Conservation (phyloP, 192 early-diverging fungal genomes). For the Chytriomyces sp. region DNA sequence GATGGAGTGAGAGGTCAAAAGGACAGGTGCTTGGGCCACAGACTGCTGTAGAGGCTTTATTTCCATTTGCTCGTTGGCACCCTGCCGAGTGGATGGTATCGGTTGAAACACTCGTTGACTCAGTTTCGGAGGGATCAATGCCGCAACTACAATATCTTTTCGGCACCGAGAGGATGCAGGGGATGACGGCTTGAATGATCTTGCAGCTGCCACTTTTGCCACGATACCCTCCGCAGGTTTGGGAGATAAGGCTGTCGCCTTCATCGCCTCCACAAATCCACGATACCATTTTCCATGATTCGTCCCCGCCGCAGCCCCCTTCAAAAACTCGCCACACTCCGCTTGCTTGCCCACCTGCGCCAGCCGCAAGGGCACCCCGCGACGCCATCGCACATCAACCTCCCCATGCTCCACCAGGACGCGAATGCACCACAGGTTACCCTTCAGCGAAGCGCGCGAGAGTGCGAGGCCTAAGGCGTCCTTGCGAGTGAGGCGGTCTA, state of each 20-base stretch:
- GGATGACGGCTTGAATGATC: neutral
- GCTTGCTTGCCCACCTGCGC: neutral
- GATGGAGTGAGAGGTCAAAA: neutral
- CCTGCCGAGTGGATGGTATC: neutral
- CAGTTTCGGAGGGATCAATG: neutral
- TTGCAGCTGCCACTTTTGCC: neutral
- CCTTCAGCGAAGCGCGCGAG: conserved; percentile 1
- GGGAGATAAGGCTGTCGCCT: neutral
- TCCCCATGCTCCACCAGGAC: conserved; percentile 5
- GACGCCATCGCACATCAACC: conserved; percentile 9
- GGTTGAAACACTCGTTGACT: neutral
- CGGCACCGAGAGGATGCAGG: neutral
- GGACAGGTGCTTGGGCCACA: neutral
- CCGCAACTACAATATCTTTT: neutral
- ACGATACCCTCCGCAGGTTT: neutral
- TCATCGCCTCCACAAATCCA: neutral
- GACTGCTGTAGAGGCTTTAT: neutral
- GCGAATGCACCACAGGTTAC: conserved; percentile 6
- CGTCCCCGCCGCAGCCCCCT: neutral
- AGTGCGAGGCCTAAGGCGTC: conserved; percentile 17
- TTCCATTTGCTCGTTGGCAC: neutral
- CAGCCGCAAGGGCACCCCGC: neutral
- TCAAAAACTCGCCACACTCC: conserved; percentile 1
- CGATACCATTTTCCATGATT: conserved; percentile 15
- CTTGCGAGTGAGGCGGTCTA: conserved; percentile 2